Conservation (phyloP, 78 protist species). For the Emiliania huxleyi region DNA sequence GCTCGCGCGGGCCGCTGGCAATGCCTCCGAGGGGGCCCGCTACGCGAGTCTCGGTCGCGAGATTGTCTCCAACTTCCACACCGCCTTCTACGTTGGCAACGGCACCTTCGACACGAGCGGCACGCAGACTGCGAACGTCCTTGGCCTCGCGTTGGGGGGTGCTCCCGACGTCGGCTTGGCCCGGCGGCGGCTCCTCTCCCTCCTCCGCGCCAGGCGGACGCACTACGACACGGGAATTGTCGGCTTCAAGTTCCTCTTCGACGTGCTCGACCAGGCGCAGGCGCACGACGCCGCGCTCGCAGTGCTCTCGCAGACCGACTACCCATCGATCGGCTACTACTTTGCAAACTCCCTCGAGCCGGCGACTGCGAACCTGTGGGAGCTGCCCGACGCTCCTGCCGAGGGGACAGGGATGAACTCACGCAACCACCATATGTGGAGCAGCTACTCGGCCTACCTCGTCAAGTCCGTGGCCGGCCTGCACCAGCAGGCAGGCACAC, state of each 20-base stretch:
- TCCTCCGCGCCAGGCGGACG: background rate
- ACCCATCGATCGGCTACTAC: constrained; percentile 41
- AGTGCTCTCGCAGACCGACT: background rate
- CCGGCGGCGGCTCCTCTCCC: background rate
- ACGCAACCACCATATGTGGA: constrained; percentile 47
- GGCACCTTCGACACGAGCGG: constrained; percentile 3
- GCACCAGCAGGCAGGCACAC: background rate
- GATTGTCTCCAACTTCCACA: too few relatives aligned
- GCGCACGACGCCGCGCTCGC: constrained; percentile 3
- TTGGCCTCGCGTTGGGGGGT: constrained; percentile 16
- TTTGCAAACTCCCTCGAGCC: constrained; percentile 16
- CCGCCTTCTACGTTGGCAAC: too few relatives aligned
- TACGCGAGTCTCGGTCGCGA: too few relatives aligned
- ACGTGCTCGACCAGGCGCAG: background rate
- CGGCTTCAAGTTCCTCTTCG: constrained; percentile 38
- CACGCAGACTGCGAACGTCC: background rate
- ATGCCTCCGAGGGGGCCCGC: too few relatives aligned
- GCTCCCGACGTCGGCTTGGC: background rate
- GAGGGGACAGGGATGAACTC: constrained; percentile 49
- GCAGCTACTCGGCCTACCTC: background rate
- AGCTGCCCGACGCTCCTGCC: constrained; percentile 14
- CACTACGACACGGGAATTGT: constrained; percentile 11
- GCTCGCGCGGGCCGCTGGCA: background rate
- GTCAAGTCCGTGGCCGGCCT: constrained; percentile 1
- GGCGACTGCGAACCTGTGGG: constrained; percentile 34